Percentiles rank a stretch among this genome's conserved stretches.
phyloP scores from a whole-genome alignment of 177 flowering plant genomes.

The Telopea speciosissima region DNA sequence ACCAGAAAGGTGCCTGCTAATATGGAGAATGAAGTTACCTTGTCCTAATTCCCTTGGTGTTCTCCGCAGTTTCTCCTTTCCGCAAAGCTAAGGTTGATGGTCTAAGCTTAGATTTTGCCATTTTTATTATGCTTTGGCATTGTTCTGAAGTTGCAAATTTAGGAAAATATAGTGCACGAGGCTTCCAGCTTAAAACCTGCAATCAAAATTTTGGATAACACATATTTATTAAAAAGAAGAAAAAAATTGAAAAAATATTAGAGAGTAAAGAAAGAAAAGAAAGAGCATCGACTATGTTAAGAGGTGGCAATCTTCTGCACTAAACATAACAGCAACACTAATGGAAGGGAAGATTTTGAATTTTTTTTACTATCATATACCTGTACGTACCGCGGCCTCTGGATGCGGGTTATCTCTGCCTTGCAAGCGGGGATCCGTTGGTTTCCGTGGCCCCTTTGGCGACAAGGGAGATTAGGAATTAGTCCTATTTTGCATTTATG shows the following conservation, averaged over 20 bases:
- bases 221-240: no score
- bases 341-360: background rate
- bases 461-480: no score
- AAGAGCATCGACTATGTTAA: no score
- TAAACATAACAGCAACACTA: no score
- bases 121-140: conserved; percentile 51
- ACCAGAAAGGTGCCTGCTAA: background rate
- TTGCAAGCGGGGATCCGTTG: no score
- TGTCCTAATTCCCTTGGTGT: conserved; percentile 69
- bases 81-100: conserved; percentile 79
- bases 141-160: conserved; percentile 71
- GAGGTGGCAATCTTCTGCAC: background rate
- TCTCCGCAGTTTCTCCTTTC: conserved; percentile 65
- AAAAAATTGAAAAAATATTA: background rate
- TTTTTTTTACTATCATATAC: no score
- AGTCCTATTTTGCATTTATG: no score
- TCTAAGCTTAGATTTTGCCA: conserved; percentile 45
- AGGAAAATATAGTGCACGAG: conserved; percentile 75
- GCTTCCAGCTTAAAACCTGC: conserved; percentile 87
- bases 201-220: background rate
- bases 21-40: conserved; percentile 38
- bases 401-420: no score
- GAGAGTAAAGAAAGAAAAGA: background rate
- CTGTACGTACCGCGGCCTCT: no score
- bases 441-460: no score